Evolutionary conservation across 495 filamentous ascomycete genomes (phyloP), one percentile per base, ranked within the genome.

Genomic region (Hyaloscypha variabilis): DNA sequence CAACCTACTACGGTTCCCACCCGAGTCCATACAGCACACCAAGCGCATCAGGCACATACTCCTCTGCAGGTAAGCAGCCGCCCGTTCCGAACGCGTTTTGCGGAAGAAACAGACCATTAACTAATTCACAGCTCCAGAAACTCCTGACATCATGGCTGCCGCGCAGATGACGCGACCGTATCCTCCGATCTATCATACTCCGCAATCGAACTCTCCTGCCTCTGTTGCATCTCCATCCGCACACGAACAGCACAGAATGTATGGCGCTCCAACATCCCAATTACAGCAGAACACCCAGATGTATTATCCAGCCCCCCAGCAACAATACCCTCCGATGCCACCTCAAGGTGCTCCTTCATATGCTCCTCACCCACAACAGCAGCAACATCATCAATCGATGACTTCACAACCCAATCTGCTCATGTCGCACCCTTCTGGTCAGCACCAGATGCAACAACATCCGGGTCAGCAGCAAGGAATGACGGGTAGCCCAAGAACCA

Each of bases 201-300:
- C 94, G 19, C 93, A 97, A 79, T 97, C 93, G 28, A 96, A 93
- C 76, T 97, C 95, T 25, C 95, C 95, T 39, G 91, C 92, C n/a
- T 97, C 95, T 63, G 93, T 97, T 66, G 90, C 94, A 61, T 97
- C 95, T 21, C 89, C 91, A 6, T 92, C 94, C 55, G 83, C 85
- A 25, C 92, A 96, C 71, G 95, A 99, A 69, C 94, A 92, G 67
- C 83, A 95, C 67, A 87, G 83, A 67, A 82, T 97, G 67, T 98
- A 97, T 75, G 88, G 85, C 19, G 91, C 92, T 67, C 91, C 92
- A 39, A 79, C 91, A 0, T 88, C 90, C 68, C 91, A 92, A 79
- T 78, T 92, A 66, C 87, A 87, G 55, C 88, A 91, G 63, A 94
- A 96, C 78, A 77, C 76, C 14, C 77, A 78, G 13, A 83, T 86